Evolutionary conservation across 2,329 filamentous ascomycete species (phyloP).

Genomic region (Diplocarpon rosae): DNA sequence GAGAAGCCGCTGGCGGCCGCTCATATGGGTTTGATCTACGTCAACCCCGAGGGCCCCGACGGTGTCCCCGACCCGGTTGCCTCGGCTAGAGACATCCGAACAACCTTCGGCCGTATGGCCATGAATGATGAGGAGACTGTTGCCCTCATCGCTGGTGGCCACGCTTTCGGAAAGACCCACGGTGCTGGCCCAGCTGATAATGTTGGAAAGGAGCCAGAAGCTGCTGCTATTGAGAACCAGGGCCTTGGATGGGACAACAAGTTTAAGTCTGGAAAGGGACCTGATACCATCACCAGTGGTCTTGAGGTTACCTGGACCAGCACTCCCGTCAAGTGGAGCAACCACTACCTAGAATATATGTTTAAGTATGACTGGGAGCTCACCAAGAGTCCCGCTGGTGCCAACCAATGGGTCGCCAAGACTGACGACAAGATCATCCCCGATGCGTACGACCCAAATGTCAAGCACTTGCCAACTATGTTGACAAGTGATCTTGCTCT

Average conservation of each 20-base stretch:
- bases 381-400: conserved; percentile 63
- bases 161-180: conserved; percentile 74
- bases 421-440: conserved; percentile 55
- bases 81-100: conserved; percentile 60
- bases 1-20: conserved; percentile 57
- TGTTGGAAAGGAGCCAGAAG: conserved; percentile 57
- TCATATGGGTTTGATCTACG: conserved; percentile 72
- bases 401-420: conserved; percentile 69
- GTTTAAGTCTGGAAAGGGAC: conserved; percentile 54
- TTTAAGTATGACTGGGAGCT: conserved; percentile 72
- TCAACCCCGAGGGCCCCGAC: conserved; percentile 70
- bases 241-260: conserved; percentile 64
- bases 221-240: conserved; percentile 50
- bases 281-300: conserved; percentile 63
- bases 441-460: conserved; percentile 55
- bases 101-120: conserved; percentile 67
- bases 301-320: conserved; percentile 73
- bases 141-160: conserved; percentile 66
- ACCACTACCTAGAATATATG: conserved; percentile 63
- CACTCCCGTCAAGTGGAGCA: conserved; percentile 67
- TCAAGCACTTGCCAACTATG: conserved; percentile 69
- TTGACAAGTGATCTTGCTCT: conserved; percentile 65
- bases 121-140: conserved; percentile 79
- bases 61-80: conserved; percentile 59
- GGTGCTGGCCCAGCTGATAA: conserved; percentile 55